Base-by-base conservation (phyloP, 441 rosid genomes). In the Mallotus repandus region DNA sequence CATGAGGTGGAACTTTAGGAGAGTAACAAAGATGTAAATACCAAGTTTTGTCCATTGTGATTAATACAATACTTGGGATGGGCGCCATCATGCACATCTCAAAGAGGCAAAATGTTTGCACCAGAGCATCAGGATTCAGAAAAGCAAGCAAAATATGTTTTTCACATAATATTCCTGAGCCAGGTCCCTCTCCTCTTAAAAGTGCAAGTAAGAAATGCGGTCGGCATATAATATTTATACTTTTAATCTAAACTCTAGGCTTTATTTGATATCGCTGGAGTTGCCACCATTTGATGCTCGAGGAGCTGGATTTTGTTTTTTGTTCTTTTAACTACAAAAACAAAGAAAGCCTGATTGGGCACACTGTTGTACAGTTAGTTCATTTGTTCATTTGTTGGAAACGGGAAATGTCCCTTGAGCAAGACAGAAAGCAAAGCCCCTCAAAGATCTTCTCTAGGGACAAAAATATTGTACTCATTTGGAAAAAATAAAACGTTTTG, bases 1-100 rank as follows among this genome's bases (percentile, higher is more conserved):
- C 92, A 93, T 45, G 98, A 91, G 78, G 98, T 96, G 81, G 97
- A 93, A 73, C 97, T 90, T 77, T 89, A 76, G 77, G 55, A 48
- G 80, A 73, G 58, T 62, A 61, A 75, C 66, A 80, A 80, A 76
- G 76, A 83, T 89, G 91, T 87, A 87, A 75, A 85, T 87, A 86
- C 75, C 79, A 56, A 81, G 83, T 84, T 86, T 83, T 82, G 88
- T 73, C 80, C 78, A 62, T 53, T 76, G 68, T 81, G 75, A 66
- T 48, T 74, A 41, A 61, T 70, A 68, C 69, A 53, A 58, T 54
- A 70, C 71, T 71, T 19, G 78, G 77, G 75, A 69, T 52, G 72
- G 38, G 79, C 74, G 68, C 29, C 71, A 63, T 74, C 52, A 64
- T 67, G 81, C 67, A 61, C 64, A 58, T 54, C 69, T 67, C 38